These are phyloP conservation scores for Epichloe elymi DNA, from an alignment of 2,329 filamentous ascomycete species.

Conservation along the genomic window DNA sequence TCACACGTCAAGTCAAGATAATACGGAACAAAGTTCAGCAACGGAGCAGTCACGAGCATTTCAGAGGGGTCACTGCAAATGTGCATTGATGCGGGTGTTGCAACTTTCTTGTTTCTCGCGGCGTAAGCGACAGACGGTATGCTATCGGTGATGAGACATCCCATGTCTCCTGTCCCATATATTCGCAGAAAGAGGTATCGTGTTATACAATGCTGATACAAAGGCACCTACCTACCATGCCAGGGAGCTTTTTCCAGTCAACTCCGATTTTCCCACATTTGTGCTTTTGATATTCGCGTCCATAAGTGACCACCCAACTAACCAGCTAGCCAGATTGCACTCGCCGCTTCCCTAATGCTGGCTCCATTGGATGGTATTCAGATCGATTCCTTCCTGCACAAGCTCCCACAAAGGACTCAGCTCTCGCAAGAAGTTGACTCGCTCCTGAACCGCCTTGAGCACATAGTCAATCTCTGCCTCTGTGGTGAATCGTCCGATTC, in stretches of 20 bases:
- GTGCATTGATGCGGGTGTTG: neutral
- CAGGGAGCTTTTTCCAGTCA: constrained; percentile 1
- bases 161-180: constrained; percentile 1
- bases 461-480: constrained; percentile 96
- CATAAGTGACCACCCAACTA: neutral
- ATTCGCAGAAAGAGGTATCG: constrained; percentile 19
- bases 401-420: constrained; percentile 94
- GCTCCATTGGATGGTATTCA: constrained; percentile 96
- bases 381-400: constrained; percentile 89
- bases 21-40: too few relatives aligned
- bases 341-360: constrained; percentile 54
- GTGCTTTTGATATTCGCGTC: neutral
- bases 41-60: too few relatives aligned
- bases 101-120: neutral
- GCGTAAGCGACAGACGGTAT: constrained; percentile 2
- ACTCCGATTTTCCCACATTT: neutral
- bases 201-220: constrained; percentile 23
- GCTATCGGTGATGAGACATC: neutral
- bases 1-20: too few relatives aligned
- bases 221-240: constrained; percentile 12
- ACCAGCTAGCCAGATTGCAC: neutral
- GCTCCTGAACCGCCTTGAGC: constrained; percentile 79
- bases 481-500: constrained; percentile 93
- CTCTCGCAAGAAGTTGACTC: constrained; percentile 86
- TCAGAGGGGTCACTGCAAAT: too few relatives aligned